These are phyloP conservation scores for Samsoniella hepiali DNA, from an alignment of 2,329 filamentous ascomycete species.

Conservation along the genomic window DNA sequence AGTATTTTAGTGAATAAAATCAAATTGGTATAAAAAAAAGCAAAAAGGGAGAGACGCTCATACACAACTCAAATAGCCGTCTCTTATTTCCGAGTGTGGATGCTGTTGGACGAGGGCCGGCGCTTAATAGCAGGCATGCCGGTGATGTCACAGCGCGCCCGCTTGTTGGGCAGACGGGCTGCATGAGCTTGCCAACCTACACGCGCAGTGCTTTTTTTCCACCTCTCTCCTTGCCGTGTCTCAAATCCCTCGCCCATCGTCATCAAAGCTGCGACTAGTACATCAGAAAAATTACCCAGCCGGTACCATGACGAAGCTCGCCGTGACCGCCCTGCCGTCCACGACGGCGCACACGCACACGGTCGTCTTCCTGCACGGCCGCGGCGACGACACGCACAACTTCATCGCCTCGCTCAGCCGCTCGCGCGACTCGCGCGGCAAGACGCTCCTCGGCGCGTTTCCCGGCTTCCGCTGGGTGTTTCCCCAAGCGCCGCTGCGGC, in stretches of 20 bases:
- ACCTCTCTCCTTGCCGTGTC: too few relatives aligned
- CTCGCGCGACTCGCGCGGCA: constrained; percentile 31
- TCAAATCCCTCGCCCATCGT: neutral
- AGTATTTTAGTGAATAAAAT: too few relatives aligned
- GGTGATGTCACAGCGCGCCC: too few relatives aligned
- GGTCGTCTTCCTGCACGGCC: constrained; percentile 44
- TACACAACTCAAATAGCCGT: too few relatives aligned
- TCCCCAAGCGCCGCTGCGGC: constrained; percentile 37
- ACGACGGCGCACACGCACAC: constrained; percentile 37
- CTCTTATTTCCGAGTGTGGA: too few relatives aligned
- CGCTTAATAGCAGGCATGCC: too few relatives aligned
- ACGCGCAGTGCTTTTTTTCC: too few relatives aligned
- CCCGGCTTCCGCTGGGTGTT: constrained; percentile 50
- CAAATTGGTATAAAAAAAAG: too few relatives aligned
- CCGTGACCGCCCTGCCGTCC: neutral
- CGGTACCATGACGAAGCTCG: neutral
- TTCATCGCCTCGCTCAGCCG: constrained; percentile 32
- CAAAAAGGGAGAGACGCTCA: too few relatives aligned
- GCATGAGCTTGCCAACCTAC: too few relatives aligned
- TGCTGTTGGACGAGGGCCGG: too few relatives aligned
- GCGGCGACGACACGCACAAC: constrained; percentile 38
- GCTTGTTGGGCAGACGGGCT: too few relatives aligned
- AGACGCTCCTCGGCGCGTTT: constrained; percentile 37
- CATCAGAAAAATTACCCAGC: neutral
- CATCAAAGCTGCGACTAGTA: neutral